phyloP scores from a whole-genome alignment of 2,329 filamentous ascomycete genomes.

The Cladosporium sp. region DNA sequence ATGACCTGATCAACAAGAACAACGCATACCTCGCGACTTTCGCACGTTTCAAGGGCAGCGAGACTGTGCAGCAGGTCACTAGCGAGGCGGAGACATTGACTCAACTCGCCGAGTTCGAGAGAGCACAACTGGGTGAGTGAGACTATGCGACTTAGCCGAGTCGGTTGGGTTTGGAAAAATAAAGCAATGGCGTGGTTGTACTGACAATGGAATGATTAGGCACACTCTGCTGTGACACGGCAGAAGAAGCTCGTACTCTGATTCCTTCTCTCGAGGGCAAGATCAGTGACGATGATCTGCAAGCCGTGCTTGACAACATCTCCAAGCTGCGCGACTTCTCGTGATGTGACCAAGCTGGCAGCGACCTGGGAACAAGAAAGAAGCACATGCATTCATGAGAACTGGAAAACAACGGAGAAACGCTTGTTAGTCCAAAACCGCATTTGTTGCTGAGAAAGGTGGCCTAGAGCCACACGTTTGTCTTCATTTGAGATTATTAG shows the following conservation, averaged over 20 bases:
- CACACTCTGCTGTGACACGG: constrained; percentile 84
- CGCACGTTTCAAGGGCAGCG: constrained; percentile 90
- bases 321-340: constrained; percentile 63
- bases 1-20: constrained; percentile 57
- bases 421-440: not conserved
- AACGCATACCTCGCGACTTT: constrained; percentile 92
- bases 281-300: constrained; percentile 82
- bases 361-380: not conserved
- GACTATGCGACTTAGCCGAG: not conserved
- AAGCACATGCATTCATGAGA: not conserved
- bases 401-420: not conserved
- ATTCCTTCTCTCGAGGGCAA: constrained; percentile 88
- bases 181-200: not conserved
- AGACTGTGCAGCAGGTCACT: constrained; percentile 85
- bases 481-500: constrained; percentile 1
- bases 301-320: constrained; percentile 85
- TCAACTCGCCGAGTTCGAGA: constrained; percentile 70
- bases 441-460: not conserved
- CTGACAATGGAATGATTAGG: constrained; percentile 50
- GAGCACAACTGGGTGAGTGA: constrained; percentile 78
- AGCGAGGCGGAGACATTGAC: constrained; percentile 58
- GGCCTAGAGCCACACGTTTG: not conserved
- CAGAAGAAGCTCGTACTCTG: constrained; percentile 93
- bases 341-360: constrained; percentile 6
- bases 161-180: not conserved